phyloP scores from a whole-genome alignment of 2,329 filamentous ascomycete species.

The Aspergillus pseudoglaucus region DNA sequence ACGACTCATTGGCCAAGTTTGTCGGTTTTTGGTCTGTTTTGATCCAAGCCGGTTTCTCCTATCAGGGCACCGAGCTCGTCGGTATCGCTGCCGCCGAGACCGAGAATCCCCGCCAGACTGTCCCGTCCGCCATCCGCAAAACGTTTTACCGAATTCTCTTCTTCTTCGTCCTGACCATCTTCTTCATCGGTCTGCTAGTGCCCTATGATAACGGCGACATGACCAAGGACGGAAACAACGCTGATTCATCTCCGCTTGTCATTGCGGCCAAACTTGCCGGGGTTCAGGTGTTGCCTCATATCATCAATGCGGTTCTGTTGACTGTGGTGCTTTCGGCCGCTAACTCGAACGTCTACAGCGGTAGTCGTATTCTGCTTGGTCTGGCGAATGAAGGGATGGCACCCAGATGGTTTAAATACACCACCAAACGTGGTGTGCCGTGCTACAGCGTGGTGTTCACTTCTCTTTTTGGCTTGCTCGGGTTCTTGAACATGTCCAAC shows the following conservation, averaged over 20 bases:
- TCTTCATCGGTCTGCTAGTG: slow-evolving; percentile 67
- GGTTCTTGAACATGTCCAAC: slow-evolving; percentile 62
- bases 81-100: slow-evolving; percentile 74
- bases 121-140: slow-evolving; percentile 65
- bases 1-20: slow-evolving; percentile 54
- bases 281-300: slow-evolving; percentile 32
- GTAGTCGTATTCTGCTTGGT: slow-evolving; percentile 63
- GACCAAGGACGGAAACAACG: slow-evolving; percentile 42
- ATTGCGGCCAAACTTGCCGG: slow-evolving; percentile 35
- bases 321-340: slow-evolving; percentile 39
- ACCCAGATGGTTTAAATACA: slow-evolving; percentile 37
- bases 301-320: slow-evolving; percentile 39
- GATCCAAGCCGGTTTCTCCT: slow-evolving; percentile 36
- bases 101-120: slow-evolving; percentile 62
- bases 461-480: slow-evolving; percentile 54
- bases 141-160: slow-evolving; percentile 69
- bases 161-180: slow-evolving; percentile 42
- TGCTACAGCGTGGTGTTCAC: slow-evolving; percentile 41
- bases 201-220: slow-evolving; percentile 51
- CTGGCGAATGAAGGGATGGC: slow-evolving; percentile 48
- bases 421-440: slow-evolving; percentile 39
- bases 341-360: slow-evolving; percentile 37
- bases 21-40: slow-evolving; percentile 54
- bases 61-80: slow-evolving; percentile 63
- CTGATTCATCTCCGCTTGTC: slow-evolving; percentile 37